Evolutionary conservation across 2,329 filamentous ascomycete genomes (phyloP).

Genomic region (Epichloe elymi): DNA sequence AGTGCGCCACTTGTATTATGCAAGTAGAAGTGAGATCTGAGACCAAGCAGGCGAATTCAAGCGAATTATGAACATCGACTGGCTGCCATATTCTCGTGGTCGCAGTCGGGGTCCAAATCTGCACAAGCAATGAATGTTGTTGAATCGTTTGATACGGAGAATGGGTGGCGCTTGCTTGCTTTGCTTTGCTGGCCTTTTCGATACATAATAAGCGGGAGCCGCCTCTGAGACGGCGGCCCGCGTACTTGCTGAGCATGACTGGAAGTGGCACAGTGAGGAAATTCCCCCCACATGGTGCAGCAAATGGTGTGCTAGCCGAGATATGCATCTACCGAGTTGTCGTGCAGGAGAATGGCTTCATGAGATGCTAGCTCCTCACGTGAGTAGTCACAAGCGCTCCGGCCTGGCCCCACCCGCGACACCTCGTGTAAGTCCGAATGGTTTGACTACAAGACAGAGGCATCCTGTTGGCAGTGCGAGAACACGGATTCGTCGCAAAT

Average conservation of each 20-base stretch:
- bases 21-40: background rate
- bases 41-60: background rate
- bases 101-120: background rate
- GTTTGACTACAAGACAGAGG: slow-evolving; percentile 3
- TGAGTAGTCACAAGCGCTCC: slow-evolving; percentile 1
- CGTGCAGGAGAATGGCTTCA: background rate
- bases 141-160: background rate
- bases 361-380: background rate
- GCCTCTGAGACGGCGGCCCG: background rate
- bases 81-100: background rate
- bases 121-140: background rate
- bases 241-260: too few relatives aligned
- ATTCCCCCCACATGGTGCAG: too few relatives aligned
- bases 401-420: slow-evolving; percentile 1
- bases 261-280: too few relatives aligned
- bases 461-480: background rate
- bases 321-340: background rate
- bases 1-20: background rate
- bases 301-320: background rate
- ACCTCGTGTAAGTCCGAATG: slow-evolving; percentile 6
- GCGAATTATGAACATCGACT: background rate
- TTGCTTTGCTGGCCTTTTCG: slow-evolving; percentile 11
- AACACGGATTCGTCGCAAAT: slow-evolving; percentile 2
- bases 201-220: background rate
- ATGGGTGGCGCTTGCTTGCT: slow-evolving; percentile 1